A percentile compares a stretch with the other conserved stretches of the same genome.
phyloP scores from a whole-genome alignment of 2,329 filamentous ascomycete genomes.

The Trichoderma atroviride region DNA sequence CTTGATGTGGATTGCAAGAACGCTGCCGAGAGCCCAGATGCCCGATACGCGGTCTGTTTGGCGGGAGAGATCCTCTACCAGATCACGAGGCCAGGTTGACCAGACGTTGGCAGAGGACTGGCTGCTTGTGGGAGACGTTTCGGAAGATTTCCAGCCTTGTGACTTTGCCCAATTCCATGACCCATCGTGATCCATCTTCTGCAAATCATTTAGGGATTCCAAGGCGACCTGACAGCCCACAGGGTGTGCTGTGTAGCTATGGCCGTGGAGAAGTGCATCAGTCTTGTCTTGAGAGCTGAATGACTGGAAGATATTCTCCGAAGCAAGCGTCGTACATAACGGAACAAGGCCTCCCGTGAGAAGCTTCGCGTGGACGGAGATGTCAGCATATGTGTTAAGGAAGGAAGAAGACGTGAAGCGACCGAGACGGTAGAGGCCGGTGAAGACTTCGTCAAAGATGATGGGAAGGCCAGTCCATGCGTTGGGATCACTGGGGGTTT shows the following conservation, averaged over 20 bases:
- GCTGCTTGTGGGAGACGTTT: neutral
- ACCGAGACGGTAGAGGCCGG: constrained; percentile 80
- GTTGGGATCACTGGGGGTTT: constrained; percentile 30
- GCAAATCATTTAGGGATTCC: constrained; percentile 64
- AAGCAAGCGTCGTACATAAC: constrained; percentile 75
- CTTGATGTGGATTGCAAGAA: constrained; percentile 65
- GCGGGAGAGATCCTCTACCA: constrained; percentile 62
- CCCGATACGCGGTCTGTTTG: constrained; percentile 58
- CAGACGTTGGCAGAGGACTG: constrained; percentile 45
- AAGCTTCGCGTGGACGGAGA: constrained; percentile 81
- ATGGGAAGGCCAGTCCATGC: constrained; percentile 76
- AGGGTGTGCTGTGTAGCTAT: constrained; percentile 84
- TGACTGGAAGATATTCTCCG: constrained; percentile 69
- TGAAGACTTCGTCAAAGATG: constrained; percentile 87
- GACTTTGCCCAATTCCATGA: constrained; percentile 59
- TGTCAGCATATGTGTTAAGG: constrained; percentile 68
- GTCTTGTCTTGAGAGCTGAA: constrained; percentile 75
- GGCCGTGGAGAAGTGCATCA: constrained; percentile 79
- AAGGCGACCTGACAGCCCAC: constrained; percentile 79
- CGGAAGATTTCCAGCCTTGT: constrained; percentile 45
- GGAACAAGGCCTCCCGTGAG: constrained; percentile 80
- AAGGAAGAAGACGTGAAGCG: constrained; percentile 71
- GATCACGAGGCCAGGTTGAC: constrained; percentile 69
- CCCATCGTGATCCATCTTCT: constrained; percentile 56
- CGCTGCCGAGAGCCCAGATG: constrained; percentile 73